phyloP scores from a whole-genome alignment of 345 rosid genomes.

The Carallia pectinifolia region DNA sequence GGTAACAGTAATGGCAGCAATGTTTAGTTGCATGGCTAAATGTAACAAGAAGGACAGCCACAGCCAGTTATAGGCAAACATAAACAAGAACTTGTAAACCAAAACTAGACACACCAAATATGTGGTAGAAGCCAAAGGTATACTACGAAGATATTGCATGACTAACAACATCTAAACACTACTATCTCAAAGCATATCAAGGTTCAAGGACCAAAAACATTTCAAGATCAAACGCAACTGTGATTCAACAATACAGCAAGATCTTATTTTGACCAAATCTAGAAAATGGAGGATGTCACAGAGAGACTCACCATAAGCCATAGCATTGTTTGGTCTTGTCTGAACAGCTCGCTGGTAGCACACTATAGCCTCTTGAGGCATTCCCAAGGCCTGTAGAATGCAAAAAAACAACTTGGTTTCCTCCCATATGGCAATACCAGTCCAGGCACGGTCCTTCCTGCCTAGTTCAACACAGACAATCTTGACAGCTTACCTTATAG shows the following conservation, averaged over 20 bases:
- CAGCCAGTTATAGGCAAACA: no score
- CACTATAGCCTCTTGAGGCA: constrained; percentile 88
- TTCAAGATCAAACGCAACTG: no score
- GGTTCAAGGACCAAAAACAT: background rate
- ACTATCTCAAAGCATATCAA: background rate
- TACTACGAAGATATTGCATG: no score
- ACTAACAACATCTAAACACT: background rate
- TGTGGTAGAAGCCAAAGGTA: no score
- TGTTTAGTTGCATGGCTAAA: no score
- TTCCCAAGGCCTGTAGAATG: constrained; percentile 79
- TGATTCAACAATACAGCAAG: no score
- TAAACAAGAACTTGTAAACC: background rate
- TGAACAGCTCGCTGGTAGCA: constrained; percentile 94
- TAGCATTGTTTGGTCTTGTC: constrained; percentile 71
- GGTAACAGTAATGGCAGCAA: no score
- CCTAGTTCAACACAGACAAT: constrained; percentile 20
- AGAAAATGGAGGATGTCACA: background rate
- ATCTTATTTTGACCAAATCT: background rate
- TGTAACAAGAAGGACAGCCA: background rate
- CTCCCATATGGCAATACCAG: constrained; percentile 26
- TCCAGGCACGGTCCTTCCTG: constrained; percentile 31
- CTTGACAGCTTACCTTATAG: constrained; percentile 71
- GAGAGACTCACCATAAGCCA: constrained; percentile 71
- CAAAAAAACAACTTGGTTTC: constrained; percentile 40
- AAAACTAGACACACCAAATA: background rate